A percentile compares a stretch with the other conserved stretches of the same genome.
These are phyloP conservation scores for Monosiga brevicollis DNA, from an alignment of 78 protist genomes.

Conservation along the genomic window DNA sequence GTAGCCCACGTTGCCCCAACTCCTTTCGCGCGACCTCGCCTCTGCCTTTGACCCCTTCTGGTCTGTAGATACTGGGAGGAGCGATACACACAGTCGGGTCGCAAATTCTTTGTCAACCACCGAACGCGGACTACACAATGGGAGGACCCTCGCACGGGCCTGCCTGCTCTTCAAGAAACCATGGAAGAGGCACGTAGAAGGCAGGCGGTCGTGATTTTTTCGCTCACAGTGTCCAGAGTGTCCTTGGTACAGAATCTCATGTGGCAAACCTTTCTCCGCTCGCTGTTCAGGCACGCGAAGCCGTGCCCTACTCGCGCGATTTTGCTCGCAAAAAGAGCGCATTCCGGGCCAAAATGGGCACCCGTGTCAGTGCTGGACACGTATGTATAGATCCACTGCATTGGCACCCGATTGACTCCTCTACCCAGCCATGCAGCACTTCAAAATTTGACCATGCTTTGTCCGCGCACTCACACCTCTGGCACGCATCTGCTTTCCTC, in stretches of 20 bases:
- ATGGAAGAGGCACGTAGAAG: no score
- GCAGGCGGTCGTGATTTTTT: no score
- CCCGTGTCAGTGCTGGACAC: no score
- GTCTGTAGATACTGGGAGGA: slow-evolving; percentile 19
- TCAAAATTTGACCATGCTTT: no score
- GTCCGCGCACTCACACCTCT: no score
- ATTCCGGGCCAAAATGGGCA: no score
- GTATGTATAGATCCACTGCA: neutral
- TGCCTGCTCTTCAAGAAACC: no score
- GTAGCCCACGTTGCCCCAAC: neutral
- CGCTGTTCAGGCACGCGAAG: neutral
- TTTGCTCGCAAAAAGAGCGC: no score
- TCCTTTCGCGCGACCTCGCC: neutral
- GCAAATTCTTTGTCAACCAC: slow-evolving; percentile 41
- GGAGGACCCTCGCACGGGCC: slow-evolving; percentile 25
- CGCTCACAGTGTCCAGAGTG: slow-evolving; percentile 39
- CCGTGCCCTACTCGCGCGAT: no score
- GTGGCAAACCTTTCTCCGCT: neutral
- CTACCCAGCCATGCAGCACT: neutral
- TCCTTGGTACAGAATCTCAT: slow-evolving; percentile 37
- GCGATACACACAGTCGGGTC: slow-evolving; percentile 23
- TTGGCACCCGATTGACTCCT: neutral
- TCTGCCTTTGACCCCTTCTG: neutral
- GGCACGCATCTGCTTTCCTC: no score
- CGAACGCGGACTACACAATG: slow-evolving; percentile 32